Evolutionary conservation across 1,284 basidiomycete species (phyloP), one percentile per base, ranked within the genome.

Genomic region (Earliella scabrosa): DNA sequence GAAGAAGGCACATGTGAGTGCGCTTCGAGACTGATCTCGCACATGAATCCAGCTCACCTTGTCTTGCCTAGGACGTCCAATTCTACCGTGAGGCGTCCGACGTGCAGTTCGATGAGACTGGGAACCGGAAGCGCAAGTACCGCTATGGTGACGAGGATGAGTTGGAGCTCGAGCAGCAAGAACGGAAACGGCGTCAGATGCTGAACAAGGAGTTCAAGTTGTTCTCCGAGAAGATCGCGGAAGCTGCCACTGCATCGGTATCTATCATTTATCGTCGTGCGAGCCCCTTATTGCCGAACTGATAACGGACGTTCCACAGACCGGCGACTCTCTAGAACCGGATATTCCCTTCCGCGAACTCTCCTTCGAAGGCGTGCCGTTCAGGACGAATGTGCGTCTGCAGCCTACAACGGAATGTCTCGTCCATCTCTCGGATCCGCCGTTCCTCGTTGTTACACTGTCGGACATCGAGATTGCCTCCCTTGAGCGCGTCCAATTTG

Each of bases 61-160:
- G 35, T 32, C 45, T 29, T 53, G 21, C 59, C n/a, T n/a, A 95
- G 89, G 97, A 99, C 71, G 87, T 99, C 9, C 97, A 99, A 84
- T 98, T 99, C 75, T 97, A 93, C 79, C 92, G 97, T 23, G 97
- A 99, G 77, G 97, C 96, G 2, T 93, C 94, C 0, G 97, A 99
- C 68, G 95, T 97, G 34, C 93, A 97, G 64, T 99, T 98, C 69
- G 97, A 99, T 69, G 97, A 99, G 75, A 98, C 96, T 0, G 97
- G 97, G n/a, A 98, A 98, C 70, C 87, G 95, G 64, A 99, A 98
- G 75, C 87, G 97, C 58, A 96, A 97, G 75, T 93, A 97, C 63
- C 87, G 96, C 52, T 98, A 97, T 68, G 97, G 97, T 38, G 97
- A 99, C 70, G 97, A 99, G 73, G 97, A 99, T 71, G 97, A 99